Evolutionary conservation across 1,139 yeast species (phyloP), one percentile per base, ranked within the genome.

Genomic region (Zygotorulaspora mrakii): DNA sequence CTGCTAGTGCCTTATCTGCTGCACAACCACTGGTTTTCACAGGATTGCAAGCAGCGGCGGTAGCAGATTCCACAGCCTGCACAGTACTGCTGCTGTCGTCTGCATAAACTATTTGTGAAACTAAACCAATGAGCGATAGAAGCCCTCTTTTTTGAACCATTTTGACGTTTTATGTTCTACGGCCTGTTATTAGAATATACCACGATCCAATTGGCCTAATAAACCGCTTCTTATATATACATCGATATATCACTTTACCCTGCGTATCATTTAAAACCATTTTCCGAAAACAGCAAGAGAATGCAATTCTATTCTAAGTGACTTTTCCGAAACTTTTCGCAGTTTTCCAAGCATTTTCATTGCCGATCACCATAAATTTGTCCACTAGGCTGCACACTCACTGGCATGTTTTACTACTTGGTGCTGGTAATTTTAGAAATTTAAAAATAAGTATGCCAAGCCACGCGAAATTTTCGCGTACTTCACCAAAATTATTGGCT

Each of bases 1-100:
- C 61, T 0, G 74, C 81, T 35, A 82, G 67, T 0, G 88, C 88
- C 3, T 71, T 57, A 48, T 76, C 73, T 7, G 75, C 64, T 0
- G 79, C 48, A 54, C 79, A 74, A 5, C 59, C 37, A 1, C 64
- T 39, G 0, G 58, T 35, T 4, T 40, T 47, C 37, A 72, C 33
- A 7, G 78, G 78, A 46, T 73, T 68, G 45, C 78, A 73, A 2
- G 58, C 44, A 4, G 57, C 42, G 7, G 57, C 46, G 1, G 54
- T 45, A 3, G 61, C 47, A 9, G 53, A 39, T 10, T 41, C 30
- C 6, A 43, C 31, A 11, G 38, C 29, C 10, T 33, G 35, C 12
- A 37, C 33, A 4, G 40, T 20, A 29, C 39, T 33, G 10, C 25
- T 17, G 7, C 29, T 26, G 7, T 35, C 44, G 16, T 34, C 33